Evolutionary conservation across 1,139 yeast species (phyloP), one percentile per base, ranked within the genome.

Genomic region (Arxiozyma bovina): DNA sequence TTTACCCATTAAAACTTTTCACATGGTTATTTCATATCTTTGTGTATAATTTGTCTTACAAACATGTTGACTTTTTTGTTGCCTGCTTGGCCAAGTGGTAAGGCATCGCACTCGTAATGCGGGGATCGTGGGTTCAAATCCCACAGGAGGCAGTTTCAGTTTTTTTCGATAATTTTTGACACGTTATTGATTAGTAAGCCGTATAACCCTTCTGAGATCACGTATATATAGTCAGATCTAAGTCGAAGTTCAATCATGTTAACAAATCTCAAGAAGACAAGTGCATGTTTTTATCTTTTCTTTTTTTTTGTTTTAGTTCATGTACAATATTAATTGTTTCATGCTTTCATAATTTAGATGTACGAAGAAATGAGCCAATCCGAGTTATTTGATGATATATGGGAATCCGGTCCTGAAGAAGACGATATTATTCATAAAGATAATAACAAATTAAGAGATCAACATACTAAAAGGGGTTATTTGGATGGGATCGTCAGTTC

Each of bases 401-500:
- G 70, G 70, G 67, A 60, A 1, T 64, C 69, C 21, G 69, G 64
- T 47, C 52, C 56, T 8, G 64, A 59, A 8, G 53, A 52, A 17
- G 42, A 47, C 1, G 38, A 43, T 17, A 42, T 43, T 8, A 48
- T 56, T 43, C 55, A 64, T 2, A 53, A 57, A 2, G 75, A 72
- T 42, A 58, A 66, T 3, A 63, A 65, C 34, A 71, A 72, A 25
- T 63, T 79, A n/a, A 69, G 80, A 58, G 73, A 94, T 48, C 77
- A 76, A n/a, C 97, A 91, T 65, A 77, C 76, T 23, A 87, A 87
- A 60, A 85, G 85, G 57, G 98, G 98, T 0, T 91, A 88, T 63
- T 70, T 88, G 2, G 96, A 87, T 58, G 98, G 98, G 0, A 68
- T 90, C 7, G 74, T 87, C 0, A 70, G 70, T n/a, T 80, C 89